phyloP scores from a whole-genome alignment of 495 filamentous ascomycete species.

The Neurospora pannonica region DNA sequence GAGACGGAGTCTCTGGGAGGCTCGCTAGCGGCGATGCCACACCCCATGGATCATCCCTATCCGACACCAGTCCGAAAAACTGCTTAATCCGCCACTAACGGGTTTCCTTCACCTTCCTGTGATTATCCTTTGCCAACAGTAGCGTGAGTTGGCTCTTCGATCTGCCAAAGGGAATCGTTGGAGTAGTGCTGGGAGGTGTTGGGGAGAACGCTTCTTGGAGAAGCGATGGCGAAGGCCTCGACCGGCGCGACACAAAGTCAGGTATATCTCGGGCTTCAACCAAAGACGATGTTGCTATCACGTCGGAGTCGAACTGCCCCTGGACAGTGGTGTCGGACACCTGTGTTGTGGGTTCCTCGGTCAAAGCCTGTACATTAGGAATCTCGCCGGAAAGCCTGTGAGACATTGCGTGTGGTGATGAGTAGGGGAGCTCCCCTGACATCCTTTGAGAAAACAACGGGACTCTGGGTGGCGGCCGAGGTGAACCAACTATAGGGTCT shows the following conservation, averaged over 20 bases:
- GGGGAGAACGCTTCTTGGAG: conserved; percentile 27
- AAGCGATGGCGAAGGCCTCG: conserved; percentile 17
- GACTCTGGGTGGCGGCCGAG: conserved; percentile 4
- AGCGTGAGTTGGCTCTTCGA: conserved; percentile 43
- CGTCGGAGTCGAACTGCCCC: conserved; percentile 28
- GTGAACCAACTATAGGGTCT: not conserved
- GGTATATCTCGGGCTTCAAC: conserved; percentile 15
- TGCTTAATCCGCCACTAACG: not conserved
- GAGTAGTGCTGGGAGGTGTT: conserved; percentile 25
- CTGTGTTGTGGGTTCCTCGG: conserved; percentile 23
- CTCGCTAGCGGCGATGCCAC: not conserved
- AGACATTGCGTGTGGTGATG: not conserved
- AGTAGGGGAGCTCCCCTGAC: not conserved
- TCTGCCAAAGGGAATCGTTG: conserved; percentile 30
- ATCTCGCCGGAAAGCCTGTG: not conserved
- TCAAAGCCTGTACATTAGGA: conserved; percentile 3
- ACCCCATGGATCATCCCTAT: not conserved
- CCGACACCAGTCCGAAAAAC: not conserved
- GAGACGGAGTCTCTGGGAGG: not conserved
- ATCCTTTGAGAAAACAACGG: not conserved
- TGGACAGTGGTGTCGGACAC: conserved; percentile 24
- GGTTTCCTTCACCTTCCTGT: conserved; percentile 3
- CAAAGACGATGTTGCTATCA: conserved; percentile 6
- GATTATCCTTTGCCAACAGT: conserved; percentile 33
- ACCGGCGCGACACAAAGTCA: conserved; percentile 14